Evolutionary conservation across 257 asterid genomes (phyloP), one percentile per base, ranked within the genome.

Genomic region (Solanum etuberosum): DNA sequence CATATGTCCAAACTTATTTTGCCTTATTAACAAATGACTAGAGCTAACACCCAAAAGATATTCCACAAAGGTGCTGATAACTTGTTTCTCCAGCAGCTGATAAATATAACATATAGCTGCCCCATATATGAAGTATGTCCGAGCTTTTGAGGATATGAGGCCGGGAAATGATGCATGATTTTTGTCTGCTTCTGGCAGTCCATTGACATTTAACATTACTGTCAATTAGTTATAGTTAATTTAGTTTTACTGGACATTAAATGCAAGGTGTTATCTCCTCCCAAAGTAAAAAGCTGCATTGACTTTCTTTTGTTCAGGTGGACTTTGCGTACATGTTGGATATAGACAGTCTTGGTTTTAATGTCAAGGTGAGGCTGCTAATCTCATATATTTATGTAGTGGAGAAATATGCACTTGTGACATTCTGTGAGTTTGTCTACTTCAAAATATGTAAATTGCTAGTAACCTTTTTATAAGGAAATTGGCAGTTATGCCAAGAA

Each of bases 281-380:
- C 85, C 77, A 86, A 32, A 71, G 35, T 72, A 82, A 31, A 82
- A 77, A 32, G 63, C 70, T n/a, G 65, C 71, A 32, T 20, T n/a
- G 72, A 27, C 83, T 73, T 29, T 48, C 31, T 42, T 57, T 89
- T 87, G 74, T 87, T 68, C 94, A 97, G 99, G 98, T 97, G 88
- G 98, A 95, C 31, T 95, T 65, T 85, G 98, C 98, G 0, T 68
- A 94, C 91, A 97, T 97, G 91, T 67, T 95, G 92, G 98, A 97
- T 86, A 88, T 94, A 31, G 99, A 97, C 91, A 97, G 98, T 87
- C 93, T 97, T 87, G 99, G 98, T 74, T 91, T 97, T 90, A 94
- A 94, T 88, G 99, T 94, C 87, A 95, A 97, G 99, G 99, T 95
- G 88, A 85, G 85, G 59, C 72, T 43, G 85, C 81, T 38, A 67